Base-by-base conservation (phyloP, 2,329 filamentous ascomycete genomes). In the Aureobasidium pullulans region DNA sequence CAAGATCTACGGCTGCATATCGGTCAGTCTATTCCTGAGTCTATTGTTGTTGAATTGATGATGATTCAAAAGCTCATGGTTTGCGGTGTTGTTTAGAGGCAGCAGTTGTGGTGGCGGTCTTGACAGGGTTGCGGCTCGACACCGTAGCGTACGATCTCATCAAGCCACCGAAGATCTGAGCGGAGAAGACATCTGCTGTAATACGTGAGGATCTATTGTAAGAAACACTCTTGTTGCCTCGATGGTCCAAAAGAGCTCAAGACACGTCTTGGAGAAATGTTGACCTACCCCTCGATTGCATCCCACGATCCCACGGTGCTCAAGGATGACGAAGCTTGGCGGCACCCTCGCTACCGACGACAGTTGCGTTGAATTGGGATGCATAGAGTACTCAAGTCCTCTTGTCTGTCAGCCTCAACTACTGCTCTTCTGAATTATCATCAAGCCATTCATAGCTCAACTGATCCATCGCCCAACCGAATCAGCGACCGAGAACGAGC, bases 321-420 rank as follows among this genome's bases (percentile, higher is more conserved):
- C 37, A 29, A 54, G 50, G 50, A 54, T 54, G 50, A 54, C 50
- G 50, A 54, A 54, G 50, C 50, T 54, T 54, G 50, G 50, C 50
- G 39, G 6, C 32, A 43, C 50, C n/a, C 23, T 32, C 36, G 37
- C 28, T 32, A 32, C 37, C 39, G 32, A 44, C 16, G 32, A 44
- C 16, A 29, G 19, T 23, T 46, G 29, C 37, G 42, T 40, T 53
- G 39, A 43, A 37, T 15, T 47, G 19, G n/a, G n/a, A 31, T 39
- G 37, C 29, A 60, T 60, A 29, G 4, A 16, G 13, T 11, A 16
- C 23, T 37, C 47, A 31, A 53, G 40, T 23, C 15, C 37, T 37
- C 15, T 34, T 16, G 44, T 43, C 56, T 48, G 53, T 28, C 48
- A 28, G 40, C 44, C 39, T 47, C 43, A 28, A 40, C 15, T 47